These are phyloP conservation scores for Skeletonema tropicum DNA, from an alignment of 108 stramenopile species.

Conservation along the genomic window DNA sequence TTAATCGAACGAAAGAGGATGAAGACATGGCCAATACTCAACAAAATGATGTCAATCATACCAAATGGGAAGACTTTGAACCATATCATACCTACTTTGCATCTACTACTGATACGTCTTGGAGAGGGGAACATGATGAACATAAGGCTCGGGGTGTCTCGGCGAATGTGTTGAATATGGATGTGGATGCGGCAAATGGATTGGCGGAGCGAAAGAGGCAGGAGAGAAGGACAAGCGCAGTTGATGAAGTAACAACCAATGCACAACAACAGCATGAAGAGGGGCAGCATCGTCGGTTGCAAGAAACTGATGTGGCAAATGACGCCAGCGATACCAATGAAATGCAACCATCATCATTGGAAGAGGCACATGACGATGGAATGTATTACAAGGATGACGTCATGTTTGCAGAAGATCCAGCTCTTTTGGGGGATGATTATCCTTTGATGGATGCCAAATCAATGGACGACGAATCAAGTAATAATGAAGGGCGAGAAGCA, in stretches of 20 bases:
- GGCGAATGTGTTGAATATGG: conserved; percentile 69
- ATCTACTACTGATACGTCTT: conserved; percentile 30
- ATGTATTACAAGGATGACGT: conserved; percentile 23
- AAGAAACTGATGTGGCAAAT: conserved; percentile 24
- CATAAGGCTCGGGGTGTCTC: conserved; percentile 61
- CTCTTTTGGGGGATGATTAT: conserved; percentile 29
- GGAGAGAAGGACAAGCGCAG: conserved; percentile 16
- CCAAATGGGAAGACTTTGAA: conserved; percentile 61
- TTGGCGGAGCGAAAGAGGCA: conserved; percentile 57
- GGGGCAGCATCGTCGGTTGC: conserved; percentile 37
- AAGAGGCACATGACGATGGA: conserved; percentile 15
- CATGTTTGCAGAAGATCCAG: conserved; percentile 31
- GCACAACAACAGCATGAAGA: conserved; percentile 1
- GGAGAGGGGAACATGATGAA: conserved; percentile 46
- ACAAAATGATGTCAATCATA: conserved; percentile 23
- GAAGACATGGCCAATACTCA: conserved; percentile 39
- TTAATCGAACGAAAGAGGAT: conserved; percentile 64
- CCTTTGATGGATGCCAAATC: neutral
- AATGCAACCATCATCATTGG: neutral
- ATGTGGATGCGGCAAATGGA: conserved; percentile 45
- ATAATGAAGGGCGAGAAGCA: conserved; percentile 7
- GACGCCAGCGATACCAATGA: neutral
- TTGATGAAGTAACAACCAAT: neutral
- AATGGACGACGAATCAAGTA: neutral
- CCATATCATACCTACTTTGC: conserved; percentile 87